Base-by-base conservation (phyloP, 371 early-diverging fungal species). In the Lichtheimia ramosa region DNA sequence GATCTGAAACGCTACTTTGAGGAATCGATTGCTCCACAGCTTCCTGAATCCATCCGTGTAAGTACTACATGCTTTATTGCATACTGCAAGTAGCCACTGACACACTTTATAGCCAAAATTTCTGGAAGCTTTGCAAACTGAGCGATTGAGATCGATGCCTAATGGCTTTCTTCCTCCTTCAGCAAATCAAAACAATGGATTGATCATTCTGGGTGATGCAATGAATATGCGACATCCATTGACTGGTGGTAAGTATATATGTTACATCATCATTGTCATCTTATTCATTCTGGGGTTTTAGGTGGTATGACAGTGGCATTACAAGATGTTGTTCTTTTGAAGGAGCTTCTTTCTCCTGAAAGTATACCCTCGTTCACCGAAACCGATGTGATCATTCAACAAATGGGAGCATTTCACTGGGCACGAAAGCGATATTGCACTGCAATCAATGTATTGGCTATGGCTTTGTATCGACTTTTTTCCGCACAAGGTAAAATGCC, bases 251-350 rank as follows among this genome's bases (percentile, higher is more conserved):
- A 61, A 53, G 53, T 46, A 10, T 28, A 2, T 5, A 7, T 34
- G 28, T 52, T 25, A 48, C 2, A 18, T 48, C 16, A 3, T 3
- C 27, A 24, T 52, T 28, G 6, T 46, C 12, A 5, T 18, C 0
- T n/a, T 46, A 18, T 46, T 46, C 3, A 20, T 5, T 2, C 10
- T 46, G 46, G 25, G 20, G 12, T 2, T 0, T 13, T 55, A 65
- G 94, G 88, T 59, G 98, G 98, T 16, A 97, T 97, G 98, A 96
- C 98, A 0, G 93, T 97, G 0, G 97, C 91, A 1, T 76, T 96
- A 39, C 89, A 89, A 78, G 98, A 97, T 73, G 92, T 93, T 3
- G 86, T 93, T 1, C 77, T 84, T 10, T 54, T 94, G 39, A 63
- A 73, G 25, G 72, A 85, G 0, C 63, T 87, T 14, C 71, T 95